A percentile compares a stretch with the other conserved stretches of the same genome.
Conservation (phyloP, 768 basidiomycete species). For the Podaxis sp. region DNA sequence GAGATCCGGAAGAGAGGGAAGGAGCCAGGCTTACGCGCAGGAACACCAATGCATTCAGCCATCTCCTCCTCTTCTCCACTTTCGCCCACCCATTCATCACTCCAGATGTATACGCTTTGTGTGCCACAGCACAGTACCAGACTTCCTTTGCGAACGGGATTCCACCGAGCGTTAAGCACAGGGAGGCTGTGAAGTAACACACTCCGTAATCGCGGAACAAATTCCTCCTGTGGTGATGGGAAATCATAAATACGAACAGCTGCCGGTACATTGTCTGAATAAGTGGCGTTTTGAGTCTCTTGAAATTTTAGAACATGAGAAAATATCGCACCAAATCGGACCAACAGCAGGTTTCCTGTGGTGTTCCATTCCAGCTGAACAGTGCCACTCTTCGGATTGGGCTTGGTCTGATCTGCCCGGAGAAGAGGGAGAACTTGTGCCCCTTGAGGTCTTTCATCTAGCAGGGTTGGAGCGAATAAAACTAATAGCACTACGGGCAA, state of each 20-base stretch:
- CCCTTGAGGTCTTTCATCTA: conserved; percentile 67
- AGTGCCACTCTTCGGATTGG: conserved; percentile 65
- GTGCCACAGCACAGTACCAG: conserved; percentile 67
- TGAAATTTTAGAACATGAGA: not conserved
- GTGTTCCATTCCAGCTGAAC: conserved; percentile 81
- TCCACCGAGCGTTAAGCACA: conserved; percentile 75
- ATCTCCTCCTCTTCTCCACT: conserved; percentile 66
- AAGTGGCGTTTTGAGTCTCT: conserved; percentile 4
- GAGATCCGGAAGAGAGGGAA: not conserved
- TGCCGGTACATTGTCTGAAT: conserved; percentile 60
- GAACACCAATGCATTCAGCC: conserved; percentile 89
- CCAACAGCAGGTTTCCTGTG: conserved; percentile 69
- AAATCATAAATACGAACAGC: conserved; percentile 73
- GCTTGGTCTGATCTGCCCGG: conserved; percentile 58
- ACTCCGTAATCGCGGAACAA: conserved; percentile 60
- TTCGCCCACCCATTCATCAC: conserved; percentile 75
- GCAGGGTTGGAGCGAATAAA: not conserved
- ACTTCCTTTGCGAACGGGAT: conserved; percentile 75
- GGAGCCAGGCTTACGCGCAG: conserved; percentile 63
- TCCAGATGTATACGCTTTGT: conserved; percentile 75
- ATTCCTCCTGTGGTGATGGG: conserved; percentile 56
- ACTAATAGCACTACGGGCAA: not conserved
- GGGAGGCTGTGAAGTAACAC: conserved; percentile 67
- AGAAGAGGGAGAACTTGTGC: conserved; percentile 50
- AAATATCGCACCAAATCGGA: conserved; percentile 61